Base-by-base conservation (phyloP, 805 yeast genomes). In the Kodamaea jinghongensis region DNA sequence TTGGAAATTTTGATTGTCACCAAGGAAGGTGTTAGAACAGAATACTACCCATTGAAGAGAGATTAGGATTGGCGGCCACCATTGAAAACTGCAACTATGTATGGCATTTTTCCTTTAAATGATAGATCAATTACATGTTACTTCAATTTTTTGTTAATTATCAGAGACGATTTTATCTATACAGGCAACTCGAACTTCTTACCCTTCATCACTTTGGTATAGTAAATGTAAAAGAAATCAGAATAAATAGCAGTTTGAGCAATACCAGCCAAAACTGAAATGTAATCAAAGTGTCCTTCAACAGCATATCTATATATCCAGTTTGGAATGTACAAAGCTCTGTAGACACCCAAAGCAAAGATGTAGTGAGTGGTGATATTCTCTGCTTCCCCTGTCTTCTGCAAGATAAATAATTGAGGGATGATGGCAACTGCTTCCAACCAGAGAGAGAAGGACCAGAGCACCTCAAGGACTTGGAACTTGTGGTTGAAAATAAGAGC, bases 381-480 rank as follows among this genome's bases (percentile, higher is more conserved):
- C 59, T 86, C 85, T 3, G 96, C 90, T 52, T 85, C 84, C 12
- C 96, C 96, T 2, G 91, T 80, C 49, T 84, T 82, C 57, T 90
- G 96, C 43, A 93, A 71, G 78, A 93, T 78, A 61, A 83, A 89
- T 58, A 93, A 70, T 65, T 93, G 99, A 4, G 99, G 99, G 44
- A 93, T 64, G 41, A 93, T 89, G 8, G 96, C 95, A 25, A 86
- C 85, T 31, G 91, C 75, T 63, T 93, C 99, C 38, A 93, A 73
- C 97, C 98, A 93, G 37, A 89, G 65, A 11, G 91, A 81, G 55
- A 89, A 93, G 15, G 93, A 73, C 99, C 99, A 93, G 25, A 81
- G 47, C 7, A 86, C 54, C 54, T 86, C 96, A 9, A 73, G 45
- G 9, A 79, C 29, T 0, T 81, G 64, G 62, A 80, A 89, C 38